Conservation (phyloP, 2,329 filamentous ascomycete genomes). For the Ascochyta rabiei region DNA sequence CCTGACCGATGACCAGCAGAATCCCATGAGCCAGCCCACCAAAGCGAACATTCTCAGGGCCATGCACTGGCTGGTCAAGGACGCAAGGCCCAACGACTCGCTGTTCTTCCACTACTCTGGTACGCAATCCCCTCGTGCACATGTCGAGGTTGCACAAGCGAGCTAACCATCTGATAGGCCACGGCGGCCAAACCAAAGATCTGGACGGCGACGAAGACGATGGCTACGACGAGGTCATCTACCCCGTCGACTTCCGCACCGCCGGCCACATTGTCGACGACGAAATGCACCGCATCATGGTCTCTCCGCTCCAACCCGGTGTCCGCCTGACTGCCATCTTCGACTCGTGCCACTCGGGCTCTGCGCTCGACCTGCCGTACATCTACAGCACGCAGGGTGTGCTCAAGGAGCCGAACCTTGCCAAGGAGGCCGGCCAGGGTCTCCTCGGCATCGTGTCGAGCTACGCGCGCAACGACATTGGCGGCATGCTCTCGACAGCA, state of each 20-base stretch:
- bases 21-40: slow-evolving; percentile 94
- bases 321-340: slow-evolving; percentile 85
- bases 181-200: slow-evolving; percentile 82
- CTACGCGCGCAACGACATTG: slow-evolving; percentile 83
- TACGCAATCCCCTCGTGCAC: slow-evolving; percentile 49
- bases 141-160: too few relatives aligned
- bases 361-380: slow-evolving; percentile 77
- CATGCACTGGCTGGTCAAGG: slow-evolving; percentile 98
- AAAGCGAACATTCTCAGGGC: slow-evolving; percentile 94
- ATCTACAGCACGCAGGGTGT: slow-evolving; percentile 81
- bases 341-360: slow-evolving; percentile 81
- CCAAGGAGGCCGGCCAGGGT: slow-evolving; percentile 77
- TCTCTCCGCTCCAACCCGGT: slow-evolving; percentile 76
- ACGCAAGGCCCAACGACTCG: slow-evolving; percentile 89
- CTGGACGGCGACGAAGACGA: slow-evolving; percentile 81
- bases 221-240: slow-evolving; percentile 83
- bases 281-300: slow-evolving; percentile 81
- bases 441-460: slow-evolving; percentile 73
- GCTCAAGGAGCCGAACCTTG: slow-evolving; percentile 80
- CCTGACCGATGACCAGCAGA: slow-evolving; percentile 94
- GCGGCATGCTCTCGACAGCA: slow-evolving; percentile 79
- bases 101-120: slow-evolving; percentile 98
- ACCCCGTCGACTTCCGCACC: slow-evolving; percentile 79
- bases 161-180: slow-evolving; percentile 55
- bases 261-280: slow-evolving; percentile 84